Evolutionary conservation across 768 basidiomycete species (phyloP).

Genomic region (Sporobolomyces phaffii): DNA sequence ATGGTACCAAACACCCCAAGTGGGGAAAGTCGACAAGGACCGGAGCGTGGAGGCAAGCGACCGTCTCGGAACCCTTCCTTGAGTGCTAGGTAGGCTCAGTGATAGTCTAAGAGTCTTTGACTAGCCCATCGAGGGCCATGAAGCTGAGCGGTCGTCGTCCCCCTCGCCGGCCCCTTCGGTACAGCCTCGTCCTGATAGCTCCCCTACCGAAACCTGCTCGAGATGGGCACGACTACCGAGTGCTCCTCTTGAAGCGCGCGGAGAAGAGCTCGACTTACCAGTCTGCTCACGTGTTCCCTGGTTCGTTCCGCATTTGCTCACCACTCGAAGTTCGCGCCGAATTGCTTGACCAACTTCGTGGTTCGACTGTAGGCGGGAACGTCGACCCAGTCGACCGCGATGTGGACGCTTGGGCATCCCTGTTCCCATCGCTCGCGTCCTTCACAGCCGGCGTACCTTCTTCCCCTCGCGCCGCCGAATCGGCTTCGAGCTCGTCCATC

Average conservation of each 20-base stretch:
- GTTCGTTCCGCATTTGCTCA: constrained; percentile 8
- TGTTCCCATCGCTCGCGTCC: background rate
- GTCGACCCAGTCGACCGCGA: constrained; percentile 23
- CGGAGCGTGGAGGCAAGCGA: background rate
- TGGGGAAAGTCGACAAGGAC: background rate
- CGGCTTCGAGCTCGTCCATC: background rate
- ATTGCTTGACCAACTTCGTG: too few relatives aligned
- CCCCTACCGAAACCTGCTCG: constrained; percentile 1
- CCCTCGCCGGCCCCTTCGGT: too few relatives aligned
- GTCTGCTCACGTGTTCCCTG: constrained; percentile 38
- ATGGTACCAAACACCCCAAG: too few relatives aligned
- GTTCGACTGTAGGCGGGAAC: constrained; percentile 12
- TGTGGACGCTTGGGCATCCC: background rate
- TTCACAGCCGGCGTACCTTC: background rate
- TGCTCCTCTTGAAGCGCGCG: constrained; percentile 34
- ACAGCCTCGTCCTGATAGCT: constrained; percentile 14
- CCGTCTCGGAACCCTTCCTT: too few relatives aligned
- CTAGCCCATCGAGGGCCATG: too few relatives aligned
- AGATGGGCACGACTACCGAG: constrained; percentile 38
- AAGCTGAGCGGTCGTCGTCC: too few relatives aligned
- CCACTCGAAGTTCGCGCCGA: too few relatives aligned
- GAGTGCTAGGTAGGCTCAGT: constrained; percentile 10
- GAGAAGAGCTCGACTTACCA: constrained; percentile 16
- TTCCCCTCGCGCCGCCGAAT: background rate
- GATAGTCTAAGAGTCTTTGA: background rate